Base-by-base conservation (phyloP, 2,329 filamentous ascomycete species). In the Verticillium dahliae region DNA sequence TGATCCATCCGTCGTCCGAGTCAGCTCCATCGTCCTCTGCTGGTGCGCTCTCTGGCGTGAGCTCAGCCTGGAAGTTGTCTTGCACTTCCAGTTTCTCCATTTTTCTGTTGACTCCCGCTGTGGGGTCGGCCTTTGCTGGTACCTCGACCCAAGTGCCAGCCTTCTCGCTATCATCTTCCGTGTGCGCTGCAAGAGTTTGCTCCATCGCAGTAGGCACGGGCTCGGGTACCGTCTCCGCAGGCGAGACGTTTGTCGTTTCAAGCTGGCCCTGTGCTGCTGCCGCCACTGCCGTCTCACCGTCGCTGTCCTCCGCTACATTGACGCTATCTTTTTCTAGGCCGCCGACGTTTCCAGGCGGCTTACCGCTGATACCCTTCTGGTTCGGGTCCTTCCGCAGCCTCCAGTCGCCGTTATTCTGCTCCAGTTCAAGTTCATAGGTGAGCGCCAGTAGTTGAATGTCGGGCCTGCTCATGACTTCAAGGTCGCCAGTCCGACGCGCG, bases 381-480 rank as follows among this genome's bases (percentile, higher is more conserved):
- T 88, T 90, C 0, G 94, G 94, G 3, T 85, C 83, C 62, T 84
- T 90, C 64, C 93, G 83, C 73, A 97, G 71, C 63, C 93, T 85
- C 90, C 91, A 96, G 72, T 96, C 88, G 1, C 93, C 93, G n/a
- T 88, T 86, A 72, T 96, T 96, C 62, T 88, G 81, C 78, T 98
- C 93, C 69, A 91, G 90, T 69, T 98, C 94, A n/a, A 98, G 73
- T 73, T 99, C 95, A 73, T 98, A 98, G 1, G 92, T 90, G 61
- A 99, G 79, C 9, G 94, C 95, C 70, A 98, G 80, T 50, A 99
- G 84, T 67, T 96, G 90, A 63, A 98, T 80, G 86, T 99, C 95
- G 1, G 92, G 90, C 71, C 84, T 87, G 76, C 93, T 97, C 62
- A 99, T 79, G 1, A 97, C 94, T 11, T 90, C 85, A 65, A 93